Evolutionary conservation across 1,139 yeast species (phyloP).

Genomic region (Tardiomyces digboiensis): DNA sequence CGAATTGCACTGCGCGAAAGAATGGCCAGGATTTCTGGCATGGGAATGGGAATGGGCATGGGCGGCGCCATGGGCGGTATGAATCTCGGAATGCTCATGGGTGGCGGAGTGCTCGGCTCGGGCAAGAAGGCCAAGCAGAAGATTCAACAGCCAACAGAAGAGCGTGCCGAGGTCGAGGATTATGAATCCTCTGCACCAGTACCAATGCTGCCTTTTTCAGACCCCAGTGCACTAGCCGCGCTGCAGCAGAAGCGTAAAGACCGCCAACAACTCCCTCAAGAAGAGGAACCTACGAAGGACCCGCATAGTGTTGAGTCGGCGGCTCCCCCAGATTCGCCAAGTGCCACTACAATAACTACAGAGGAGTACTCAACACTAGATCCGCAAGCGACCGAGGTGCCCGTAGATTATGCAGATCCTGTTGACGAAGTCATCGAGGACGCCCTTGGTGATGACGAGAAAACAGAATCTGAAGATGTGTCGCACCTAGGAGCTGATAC

Average conservation of each 20-base stretch:
- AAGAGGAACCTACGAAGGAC: slow-evolving; percentile 10
- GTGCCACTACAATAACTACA: no score
- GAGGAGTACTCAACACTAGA: neutral
- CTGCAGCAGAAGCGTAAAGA: slow-evolving; percentile 14
- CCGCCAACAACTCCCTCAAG: slow-evolving; percentile 9
- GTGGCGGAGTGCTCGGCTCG: slow-evolving; percentile 24
- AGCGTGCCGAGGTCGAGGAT: slow-evolving; percentile 7
- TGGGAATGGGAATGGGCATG: slow-evolving; percentile 61
- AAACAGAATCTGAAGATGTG: slow-evolving; percentile 24
- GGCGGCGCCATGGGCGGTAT: slow-evolving; percentile 70
- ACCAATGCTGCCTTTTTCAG: slow-evolving; percentile 33
- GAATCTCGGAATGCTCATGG: slow-evolving; percentile 40
- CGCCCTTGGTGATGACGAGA: slow-evolving; percentile 26
- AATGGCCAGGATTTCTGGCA: slow-evolving; percentile 88
- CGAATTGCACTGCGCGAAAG: slow-evolving; percentile 78
- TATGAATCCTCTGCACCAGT: slow-evolving; percentile 3
- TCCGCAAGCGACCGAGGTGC: no score
- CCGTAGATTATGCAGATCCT: no score
- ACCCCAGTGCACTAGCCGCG: slow-evolving; percentile 23
- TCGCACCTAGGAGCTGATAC: neutral
- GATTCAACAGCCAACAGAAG: slow-evolving; percentile 13
- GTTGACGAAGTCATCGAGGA: slow-evolving; percentile 13
- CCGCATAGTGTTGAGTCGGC: no score
- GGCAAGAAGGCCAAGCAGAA: slow-evolving; percentile 19
- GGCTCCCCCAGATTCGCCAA: no score